Conservation (phyloP, 345 rosid species). For the Salix dunnii region DNA sequence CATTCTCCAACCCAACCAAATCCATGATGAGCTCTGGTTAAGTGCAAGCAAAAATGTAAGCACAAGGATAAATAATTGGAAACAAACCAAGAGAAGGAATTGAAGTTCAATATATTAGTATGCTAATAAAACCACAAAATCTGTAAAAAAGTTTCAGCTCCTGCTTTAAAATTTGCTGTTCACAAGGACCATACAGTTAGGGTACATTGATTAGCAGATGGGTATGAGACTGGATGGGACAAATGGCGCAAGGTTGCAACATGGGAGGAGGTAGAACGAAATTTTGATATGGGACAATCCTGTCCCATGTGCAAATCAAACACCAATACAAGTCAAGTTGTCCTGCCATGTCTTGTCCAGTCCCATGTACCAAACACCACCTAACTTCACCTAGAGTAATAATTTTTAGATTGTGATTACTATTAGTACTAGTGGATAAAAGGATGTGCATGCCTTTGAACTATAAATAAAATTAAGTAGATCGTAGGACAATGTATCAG, state of each 20-base stretch:
- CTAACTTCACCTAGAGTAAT: neutral
- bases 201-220: neutral
- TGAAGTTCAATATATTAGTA: neutral
- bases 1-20: constrained; percentile 99
- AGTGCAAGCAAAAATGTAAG: constrained; percentile 17
- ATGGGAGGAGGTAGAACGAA: neutral
- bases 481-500: neutral
- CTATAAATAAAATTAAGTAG: neutral
- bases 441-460: neutral
- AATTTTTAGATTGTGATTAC: neutral
- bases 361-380: neutral
- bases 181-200: neutral
- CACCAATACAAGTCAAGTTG: neutral
- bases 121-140: neutral
- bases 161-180: neutral
- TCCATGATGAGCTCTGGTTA: constrained; percentile 91
- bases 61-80: constrained; percentile 4
- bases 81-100: neutral
- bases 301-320: neutral
- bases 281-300: neutral
- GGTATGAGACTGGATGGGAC: neutral
- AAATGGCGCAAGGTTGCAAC: neutral
- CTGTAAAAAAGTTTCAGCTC: neutral
- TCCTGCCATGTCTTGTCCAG: neutral
- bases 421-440: neutral